phyloP scores from a whole-genome alignment of 2,329 filamentous ascomycete genomes.

The Alternaria conjuncta region DNA sequence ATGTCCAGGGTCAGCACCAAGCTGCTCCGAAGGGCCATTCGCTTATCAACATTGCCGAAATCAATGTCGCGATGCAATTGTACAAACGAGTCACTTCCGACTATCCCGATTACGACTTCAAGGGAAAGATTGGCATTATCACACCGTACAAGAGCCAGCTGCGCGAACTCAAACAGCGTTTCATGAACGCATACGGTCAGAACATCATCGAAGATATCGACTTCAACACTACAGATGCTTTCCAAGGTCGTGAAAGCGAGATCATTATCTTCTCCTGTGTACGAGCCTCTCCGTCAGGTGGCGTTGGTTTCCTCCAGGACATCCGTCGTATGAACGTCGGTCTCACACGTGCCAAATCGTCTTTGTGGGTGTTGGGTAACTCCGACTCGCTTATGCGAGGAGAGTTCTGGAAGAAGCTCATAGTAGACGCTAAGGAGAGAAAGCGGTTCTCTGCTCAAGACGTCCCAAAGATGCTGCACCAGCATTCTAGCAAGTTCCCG shows the following conservation, averaged over 20 bases:
- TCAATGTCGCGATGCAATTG: conserved; percentile 83
- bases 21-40: conserved; percentile 85
- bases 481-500: conserved; percentile 56
- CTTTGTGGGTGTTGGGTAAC: conserved; percentile 94
- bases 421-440: conserved; percentile 78
- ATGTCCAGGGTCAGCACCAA: conserved; percentile 87
- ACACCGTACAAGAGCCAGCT: conserved; percentile 97
- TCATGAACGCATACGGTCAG: conserved; percentile 74
- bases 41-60: conserved; percentile 84
- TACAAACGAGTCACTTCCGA: conserved; percentile 81
- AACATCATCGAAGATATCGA: conserved; percentile 80
- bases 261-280: conserved; percentile 99
- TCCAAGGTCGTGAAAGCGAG: conserved; percentile 95
- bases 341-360: conserved; percentile 93
- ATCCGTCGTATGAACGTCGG: conserved; percentile 99
- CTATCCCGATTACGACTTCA: conserved; percentile 71
- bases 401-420: conserved; percentile 87
- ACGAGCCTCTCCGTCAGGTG: conserved; percentile 86
- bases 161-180: conserved; percentile 76
- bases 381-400: conserved; percentile 85
- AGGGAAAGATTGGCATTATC: conserved; percentile 91
- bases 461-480: conserved; percentile 61
- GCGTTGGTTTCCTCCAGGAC: conserved; percentile 97
- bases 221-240: conserved; percentile 98
- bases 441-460: conserved; percentile 78